These are phyloP conservation scores for Claviceps pazoutovae DNA, from an alignment of 2,329 filamentous ascomycete species.

Conservation along the genomic window DNA sequence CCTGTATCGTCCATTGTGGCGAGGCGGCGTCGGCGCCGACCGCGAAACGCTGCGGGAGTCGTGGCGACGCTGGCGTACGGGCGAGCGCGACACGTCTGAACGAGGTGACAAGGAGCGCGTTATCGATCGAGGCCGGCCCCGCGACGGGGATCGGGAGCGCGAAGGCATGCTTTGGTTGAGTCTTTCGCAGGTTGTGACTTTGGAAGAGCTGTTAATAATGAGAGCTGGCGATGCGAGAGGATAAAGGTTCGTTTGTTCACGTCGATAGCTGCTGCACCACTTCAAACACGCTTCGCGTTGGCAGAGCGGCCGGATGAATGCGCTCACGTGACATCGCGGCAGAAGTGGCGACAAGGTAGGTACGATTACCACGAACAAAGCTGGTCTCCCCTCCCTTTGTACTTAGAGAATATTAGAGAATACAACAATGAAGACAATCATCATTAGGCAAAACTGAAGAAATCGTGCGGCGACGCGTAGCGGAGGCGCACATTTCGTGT, in stretches of 20 bases:
- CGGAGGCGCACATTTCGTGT: too few relatives aligned
- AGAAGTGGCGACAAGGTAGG: too few relatives aligned
- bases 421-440: too few relatives aligned
- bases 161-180: conserved; percentile 13
- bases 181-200: background rate
- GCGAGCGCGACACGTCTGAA: conserved; percentile 22
- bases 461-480: too few relatives aligned
- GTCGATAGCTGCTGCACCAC: too few relatives aligned
- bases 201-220: background rate
- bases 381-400: too few relatives aligned
- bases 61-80: conserved; percentile 16
- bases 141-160: conserved; percentile 18
- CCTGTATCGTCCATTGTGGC: conserved; percentile 20
- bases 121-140: conserved; percentile 18
- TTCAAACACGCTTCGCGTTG: too few relatives aligned
- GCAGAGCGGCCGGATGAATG: too few relatives aligned
- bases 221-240: background rate
- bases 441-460: too few relatives aligned
- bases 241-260: background rate
- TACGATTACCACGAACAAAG: too few relatives aligned
- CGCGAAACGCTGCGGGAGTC: conserved; percentile 22
- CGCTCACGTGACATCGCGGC: too few relatives aligned
- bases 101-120: conserved; percentile 22
- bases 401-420: too few relatives aligned
- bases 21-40: conserved; percentile 16